Percentiles rank a stretch among this genome's conserved stretches.
These are phyloP conservation scores for Trichoderma gracile DNA, from an alignment of 2,329 filamentous ascomycete species.

Conservation along the genomic window DNA sequence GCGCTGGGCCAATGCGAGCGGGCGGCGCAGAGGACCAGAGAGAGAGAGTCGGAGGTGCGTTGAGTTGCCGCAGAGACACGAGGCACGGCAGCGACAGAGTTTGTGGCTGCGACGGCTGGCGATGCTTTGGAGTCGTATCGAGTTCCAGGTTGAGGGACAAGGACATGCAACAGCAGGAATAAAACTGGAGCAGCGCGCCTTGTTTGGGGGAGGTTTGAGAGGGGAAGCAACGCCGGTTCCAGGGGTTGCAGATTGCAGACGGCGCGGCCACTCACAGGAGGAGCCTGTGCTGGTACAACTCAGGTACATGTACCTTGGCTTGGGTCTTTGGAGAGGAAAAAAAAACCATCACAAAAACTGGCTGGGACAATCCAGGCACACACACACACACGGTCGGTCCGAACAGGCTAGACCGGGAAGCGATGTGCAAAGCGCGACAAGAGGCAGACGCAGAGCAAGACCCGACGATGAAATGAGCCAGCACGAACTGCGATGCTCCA, in stretches of 20 bases:
- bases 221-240: constrained; percentile 11
- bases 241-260: constrained; percentile 9
- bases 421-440: background rate
- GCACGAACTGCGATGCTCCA: background rate
- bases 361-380: background rate
- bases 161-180: background rate
- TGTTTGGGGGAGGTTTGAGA: constrained; percentile 20
- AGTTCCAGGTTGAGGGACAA: constrained; percentile 2
- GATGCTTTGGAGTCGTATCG: background rate
- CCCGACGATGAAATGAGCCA: background rate
- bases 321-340: background rate
- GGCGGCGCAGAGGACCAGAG: background rate
- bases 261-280: background rate
- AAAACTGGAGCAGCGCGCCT: constrained; percentile 22
- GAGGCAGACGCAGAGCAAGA: no score
- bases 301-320: no score
- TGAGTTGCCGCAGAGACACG: constrained; percentile 11
- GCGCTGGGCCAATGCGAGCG: background rate
- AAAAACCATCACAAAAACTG: background rate
- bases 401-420: constrained; percentile 6
- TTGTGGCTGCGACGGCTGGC: constrained; percentile 24
- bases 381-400: background rate
- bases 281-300: no score
- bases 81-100: constrained; percentile 16
- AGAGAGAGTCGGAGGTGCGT: background rate